Evolutionary conservation across 2,329 filamentous ascomycete genomes (phyloP).

Genomic region (Xylariaceae sp.): DNA sequence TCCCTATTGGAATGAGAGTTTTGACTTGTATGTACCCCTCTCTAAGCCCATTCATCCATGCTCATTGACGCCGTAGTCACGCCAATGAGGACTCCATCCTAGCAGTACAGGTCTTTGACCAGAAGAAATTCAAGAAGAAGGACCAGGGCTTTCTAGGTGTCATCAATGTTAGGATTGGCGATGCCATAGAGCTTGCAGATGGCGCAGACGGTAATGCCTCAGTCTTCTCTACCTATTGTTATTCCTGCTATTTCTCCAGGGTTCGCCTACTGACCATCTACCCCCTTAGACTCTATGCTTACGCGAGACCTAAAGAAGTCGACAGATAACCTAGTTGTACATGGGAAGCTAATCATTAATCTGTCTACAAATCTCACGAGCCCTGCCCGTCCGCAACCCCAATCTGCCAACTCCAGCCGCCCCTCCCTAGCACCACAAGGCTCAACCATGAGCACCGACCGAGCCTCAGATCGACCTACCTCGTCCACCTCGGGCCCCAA

Average conservation of each 20-base stretch:
- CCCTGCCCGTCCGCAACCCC: constrained; percentile 53
- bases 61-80: constrained; percentile 52
- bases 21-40: constrained; percentile 77
- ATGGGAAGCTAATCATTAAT: constrained; percentile 96
- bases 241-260: neutral
- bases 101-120: constrained; percentile 97
- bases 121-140: constrained; percentile 99
- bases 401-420: constrained; percentile 40
- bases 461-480: constrained; percentile 46
- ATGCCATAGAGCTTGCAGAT: constrained; percentile 84
- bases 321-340: constrained; percentile 94
- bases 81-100: constrained; percentile 95
- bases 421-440: constrained; percentile 43
- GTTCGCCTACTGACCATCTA: constrained; percentile 18
- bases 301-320: constrained; percentile 96
- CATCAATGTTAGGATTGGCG: constrained; percentile 93
- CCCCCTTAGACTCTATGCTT: constrained; percentile 85
- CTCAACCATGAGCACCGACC: constrained; percentile 43
- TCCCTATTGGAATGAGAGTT: constrained; percentile 99
- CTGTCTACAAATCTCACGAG: constrained; percentile 82
- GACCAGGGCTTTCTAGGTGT: constrained; percentile 97
- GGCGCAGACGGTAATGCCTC: constrained; percentile 74
- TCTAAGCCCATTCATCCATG: constrained; percentile 18
- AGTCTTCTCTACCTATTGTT: no score
- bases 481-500: constrained; percentile 51